Evolutionary conservation across 2,329 filamentous ascomycete genomes (phyloP).

Genomic region (Cytospora leucostoma): DNA sequence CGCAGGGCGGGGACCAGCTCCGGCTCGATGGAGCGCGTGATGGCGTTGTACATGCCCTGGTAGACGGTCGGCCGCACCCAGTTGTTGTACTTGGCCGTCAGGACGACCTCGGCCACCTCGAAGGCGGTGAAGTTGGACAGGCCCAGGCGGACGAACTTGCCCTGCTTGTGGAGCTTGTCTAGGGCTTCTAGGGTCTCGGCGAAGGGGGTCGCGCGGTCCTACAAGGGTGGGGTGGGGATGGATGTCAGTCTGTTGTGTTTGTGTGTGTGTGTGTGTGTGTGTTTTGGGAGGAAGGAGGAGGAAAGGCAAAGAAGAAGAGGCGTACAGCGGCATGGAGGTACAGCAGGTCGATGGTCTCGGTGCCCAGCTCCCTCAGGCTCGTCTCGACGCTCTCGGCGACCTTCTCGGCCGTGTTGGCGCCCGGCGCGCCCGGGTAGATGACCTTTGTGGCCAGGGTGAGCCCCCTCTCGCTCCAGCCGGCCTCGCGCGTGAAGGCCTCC

Average conservation of each 20-base stretch:
- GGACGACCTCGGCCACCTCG: slow-evolving; percentile 82
- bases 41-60: slow-evolving; percentile 85
- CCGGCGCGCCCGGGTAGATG: slow-evolving; percentile 60
- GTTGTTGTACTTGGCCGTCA: slow-evolving; percentile 74
- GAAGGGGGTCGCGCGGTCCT: slow-evolving; percentile 68
- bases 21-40: slow-evolving; percentile 72
- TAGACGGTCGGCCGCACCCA: slow-evolving; percentile 78
- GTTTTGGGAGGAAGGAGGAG: too few relatives aligned
- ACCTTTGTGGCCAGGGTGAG: slow-evolving; percentile 69
- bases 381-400: slow-evolving; percentile 66
- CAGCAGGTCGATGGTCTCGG: slow-evolving; percentile 72
- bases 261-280: too few relatives aligned
- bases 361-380: slow-evolving; percentile 70
- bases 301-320: too few relatives aligned
- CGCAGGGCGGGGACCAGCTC: slow-evolving; percentile 74
- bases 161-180: slow-evolving; percentile 80
- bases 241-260: background rate
- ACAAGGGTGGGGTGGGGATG: background rate
- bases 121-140: slow-evolving; percentile 84
- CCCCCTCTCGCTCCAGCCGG: slow-evolving; percentile 68
- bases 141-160: slow-evolving; percentile 80
- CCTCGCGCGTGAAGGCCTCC: slow-evolving; percentile 67
- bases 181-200: slow-evolving; percentile 76
- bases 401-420: slow-evolving; percentile 63
- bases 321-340: slow-evolving; percentile 73